A percentile compares a stretch with the other conserved stretches of the same genome.
phyloP scores from a whole-genome alignment of 108 stramenopile genomes.

The Chaetoceros tenuissimus region DNA sequence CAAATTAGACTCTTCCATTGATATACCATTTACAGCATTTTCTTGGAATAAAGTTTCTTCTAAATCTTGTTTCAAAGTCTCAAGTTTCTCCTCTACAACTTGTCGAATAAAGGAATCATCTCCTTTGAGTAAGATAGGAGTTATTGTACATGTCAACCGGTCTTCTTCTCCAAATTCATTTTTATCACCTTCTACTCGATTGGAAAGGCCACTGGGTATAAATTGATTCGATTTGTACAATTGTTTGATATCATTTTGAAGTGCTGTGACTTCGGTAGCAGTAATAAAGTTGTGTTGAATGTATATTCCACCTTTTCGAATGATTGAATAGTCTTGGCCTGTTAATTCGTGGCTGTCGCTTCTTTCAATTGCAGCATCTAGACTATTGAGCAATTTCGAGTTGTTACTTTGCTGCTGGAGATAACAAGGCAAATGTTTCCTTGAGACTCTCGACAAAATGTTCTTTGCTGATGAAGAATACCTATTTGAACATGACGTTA shows the following conservation, averaged over 20 bases:
- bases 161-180: constrained; percentile 43
- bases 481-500: no score
- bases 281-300: constrained; percentile 39
- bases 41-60: constrained; percentile 27
- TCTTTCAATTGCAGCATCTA: no score
- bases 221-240: constrained; percentile 26
- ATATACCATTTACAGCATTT: constrained; percentile 3
- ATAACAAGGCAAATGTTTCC: no score
- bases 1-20: constrained; percentile 17
- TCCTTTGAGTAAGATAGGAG: constrained; percentile 21
- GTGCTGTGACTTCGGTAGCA: constrained; percentile 12
- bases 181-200: constrained; percentile 32
- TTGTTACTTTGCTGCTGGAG: no score
- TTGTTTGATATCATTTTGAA: constrained; percentile 34
- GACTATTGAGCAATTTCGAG: no score
- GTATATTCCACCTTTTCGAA: constrained; percentile 39
- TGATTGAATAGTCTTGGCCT: no score
- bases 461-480: no score
- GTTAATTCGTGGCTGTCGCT: no score
- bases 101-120: constrained; percentile 8
- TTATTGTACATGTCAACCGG: constrained; percentile 43
- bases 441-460: no score
- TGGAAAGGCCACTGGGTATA: constrained; percentile 44
- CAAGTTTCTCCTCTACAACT: constrained; percentile 25
- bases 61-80: constrained; percentile 32